These are phyloP conservation scores for Beta lomatogona DNA, from an alignment of 179 eudicot genomes.

Conservation along the genomic window DNA sequence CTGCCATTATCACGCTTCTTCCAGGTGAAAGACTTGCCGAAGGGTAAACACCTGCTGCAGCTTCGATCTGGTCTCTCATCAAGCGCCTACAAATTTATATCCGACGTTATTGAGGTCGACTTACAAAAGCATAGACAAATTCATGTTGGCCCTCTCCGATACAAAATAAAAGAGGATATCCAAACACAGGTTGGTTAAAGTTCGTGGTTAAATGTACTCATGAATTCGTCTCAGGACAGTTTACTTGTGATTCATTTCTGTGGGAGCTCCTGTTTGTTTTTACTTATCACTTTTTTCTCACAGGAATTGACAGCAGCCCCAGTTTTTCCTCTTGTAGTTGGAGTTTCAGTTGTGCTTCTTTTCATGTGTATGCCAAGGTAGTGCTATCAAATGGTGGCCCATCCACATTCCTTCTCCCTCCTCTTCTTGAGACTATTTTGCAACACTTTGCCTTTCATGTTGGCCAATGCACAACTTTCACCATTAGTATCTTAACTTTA, in stretches of 20 bases:
- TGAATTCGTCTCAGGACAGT: not conserved
- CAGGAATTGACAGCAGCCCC: slow-evolving; percentile 94
- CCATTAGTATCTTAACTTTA: too few relatives aligned
- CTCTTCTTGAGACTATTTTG: not conserved
- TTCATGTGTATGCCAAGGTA: slow-evolving; percentile 90
- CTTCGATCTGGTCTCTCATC: slow-evolving; percentile 65
- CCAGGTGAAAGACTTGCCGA: slow-evolving; percentile 86
- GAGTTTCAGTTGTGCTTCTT: slow-evolving; percentile 72
- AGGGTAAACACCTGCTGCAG: slow-evolving; percentile 81
- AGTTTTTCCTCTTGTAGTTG: slow-evolving; percentile 76
- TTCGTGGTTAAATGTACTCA: not conserved
- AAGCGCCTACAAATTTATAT: slow-evolving; percentile 64
- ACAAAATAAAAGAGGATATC: slow-evolving; percentile 60
- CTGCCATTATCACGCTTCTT: slow-evolving; percentile 88
- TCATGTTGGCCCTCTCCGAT: slow-evolving; percentile 80
- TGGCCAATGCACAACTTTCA: too few relatives aligned
- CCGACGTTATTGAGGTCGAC: slow-evolving; percentile 87
- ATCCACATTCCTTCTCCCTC: not conserved
- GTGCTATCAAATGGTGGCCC: not conserved
- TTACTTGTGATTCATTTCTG: not conserved
- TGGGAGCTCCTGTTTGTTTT: not conserved
- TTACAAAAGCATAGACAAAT: slow-evolving; percentile 61
- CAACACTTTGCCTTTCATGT: too few relatives aligned
- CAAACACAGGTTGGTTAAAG: slow-evolving; percentile 67
- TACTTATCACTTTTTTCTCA: slow-evolving; percentile 11